Percentiles rank a stretch among this genome's conserved stretches.
Evolutionary conservation across 108 stramenopile species (phyloP).

Genomic region (Cyclotella choctawhatcheeana): DNA sequence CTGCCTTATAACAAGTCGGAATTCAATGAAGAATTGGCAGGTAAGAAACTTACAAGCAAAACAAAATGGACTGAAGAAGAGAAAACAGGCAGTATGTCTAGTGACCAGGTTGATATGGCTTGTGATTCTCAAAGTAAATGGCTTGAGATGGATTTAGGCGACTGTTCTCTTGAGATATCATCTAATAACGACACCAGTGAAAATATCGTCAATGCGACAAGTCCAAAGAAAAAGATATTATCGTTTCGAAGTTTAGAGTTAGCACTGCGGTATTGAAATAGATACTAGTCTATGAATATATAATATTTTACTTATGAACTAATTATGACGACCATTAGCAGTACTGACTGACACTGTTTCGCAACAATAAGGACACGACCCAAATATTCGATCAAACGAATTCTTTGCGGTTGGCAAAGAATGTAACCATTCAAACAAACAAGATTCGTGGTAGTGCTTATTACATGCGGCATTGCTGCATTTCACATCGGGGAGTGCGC

Average conservation of each 20-base stretch:
- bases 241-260: constrained; percentile 49
- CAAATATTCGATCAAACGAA: constrained; percentile 72
- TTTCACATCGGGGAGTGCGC: constrained; percentile 60
- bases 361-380: constrained; percentile 72
- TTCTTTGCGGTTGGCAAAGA: constrained; percentile 69
- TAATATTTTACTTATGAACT: background rate
- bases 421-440: constrained; percentile 74
- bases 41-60: constrained; percentile 19
- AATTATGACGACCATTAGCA: constrained; percentile 27
- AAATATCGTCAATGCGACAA: background rate
- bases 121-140: constrained; percentile 7
- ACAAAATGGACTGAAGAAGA: constrained; percentile 27
- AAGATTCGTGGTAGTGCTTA: constrained; percentile 62
- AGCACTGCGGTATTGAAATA: constrained; percentile 12
- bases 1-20: constrained; percentile 23
- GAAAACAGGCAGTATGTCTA: background rate
- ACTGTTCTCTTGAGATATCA: constrained; percentile 34
- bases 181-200: background rate
- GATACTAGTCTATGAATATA: background rate
- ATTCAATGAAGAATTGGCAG: constrained; percentile 8
- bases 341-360: constrained; percentile 59
- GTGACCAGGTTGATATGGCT: background rate
- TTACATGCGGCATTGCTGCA: constrained; percentile 67
- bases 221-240: constrained; percentile 22
- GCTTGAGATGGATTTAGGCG: constrained; percentile 50